A percentile compares a stretch with the other conserved stretches of the same genome.
These are phyloP conservation scores for Cercospora sojina DNA, from an alignment of 2,329 filamentous ascomycete genomes.

Conservation along the genomic window DNA sequence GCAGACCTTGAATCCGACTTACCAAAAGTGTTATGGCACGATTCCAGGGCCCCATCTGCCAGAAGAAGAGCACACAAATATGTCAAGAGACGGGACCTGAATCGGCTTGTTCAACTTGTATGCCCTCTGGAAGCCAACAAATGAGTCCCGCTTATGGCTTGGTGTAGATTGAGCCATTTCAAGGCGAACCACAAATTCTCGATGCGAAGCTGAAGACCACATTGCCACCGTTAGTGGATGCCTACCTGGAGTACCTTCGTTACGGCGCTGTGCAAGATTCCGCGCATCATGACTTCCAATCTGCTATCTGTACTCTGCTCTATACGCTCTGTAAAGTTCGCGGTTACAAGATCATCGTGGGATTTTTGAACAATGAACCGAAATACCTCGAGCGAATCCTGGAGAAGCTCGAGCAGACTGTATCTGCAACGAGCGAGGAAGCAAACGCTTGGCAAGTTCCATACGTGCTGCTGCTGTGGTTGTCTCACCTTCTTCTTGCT, in stretches of 20 bases:
- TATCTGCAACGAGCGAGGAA: conserved; percentile 27
- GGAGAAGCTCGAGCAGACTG: conserved; percentile 66
- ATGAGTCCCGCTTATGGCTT: conserved; percentile 23
- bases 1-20: conserved; percentile 46
- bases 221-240: conserved; percentile 70
- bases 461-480: conserved; percentile 85
- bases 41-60: conserved; percentile 25
- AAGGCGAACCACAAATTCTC: conserved; percentile 90
- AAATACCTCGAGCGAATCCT: conserved; percentile 79
- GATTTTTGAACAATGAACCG: conserved; percentile 88
- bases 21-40: conserved; percentile 42
- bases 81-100: conserved; percentile 43
- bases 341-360: conserved; percentile 86
- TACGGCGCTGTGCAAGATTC: conserved; percentile 6
- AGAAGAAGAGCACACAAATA: conserved; percentile 37
- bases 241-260: conserved; percentile 67
- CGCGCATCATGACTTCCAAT: conserved; percentile 50
- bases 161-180: conserved; percentile 75
- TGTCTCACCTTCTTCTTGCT: conserved; percentile 56
- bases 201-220: conserved; percentile 78
- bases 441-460: conserved; percentile 71
- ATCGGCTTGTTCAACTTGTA: conserved; percentile 42
- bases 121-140: conserved; percentile 2
- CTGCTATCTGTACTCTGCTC: conserved; percentile 73
- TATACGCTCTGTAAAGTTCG: conserved; percentile 94